Base-by-base conservation (phyloP, 257 asterid species). In the Primulina eburnea region DNA sequence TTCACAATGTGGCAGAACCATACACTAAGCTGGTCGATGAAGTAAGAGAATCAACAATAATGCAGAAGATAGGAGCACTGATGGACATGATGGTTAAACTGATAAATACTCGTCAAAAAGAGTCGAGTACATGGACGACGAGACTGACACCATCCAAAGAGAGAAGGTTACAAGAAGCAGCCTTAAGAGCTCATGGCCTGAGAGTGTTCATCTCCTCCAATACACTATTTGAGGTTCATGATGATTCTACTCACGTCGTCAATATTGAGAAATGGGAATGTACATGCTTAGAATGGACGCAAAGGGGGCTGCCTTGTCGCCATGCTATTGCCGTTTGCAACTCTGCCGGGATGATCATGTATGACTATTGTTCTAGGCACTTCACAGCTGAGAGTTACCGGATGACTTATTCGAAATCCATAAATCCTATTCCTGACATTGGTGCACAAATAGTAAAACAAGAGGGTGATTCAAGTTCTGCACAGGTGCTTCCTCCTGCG, bases 211-310 rank as follows among this genome's bases (percentile, higher is more conserved):
- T 86, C 75, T 90, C 98, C 21, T 90, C 98, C 2, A 94, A 86
- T 60, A 81, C 78, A 70, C 69, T 88, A 55, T 88, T 83, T 43
- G 98, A 90, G 88, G 98, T 92, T 62, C 98, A 92, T 47, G 98
- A 92, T 69, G 94, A 85, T 55, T 85, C 84, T 37, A 84, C 88
- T 17, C 96, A 92, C 55, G 97, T 90, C 1, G 97, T 92, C 63
- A 74, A 92, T 77, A 79, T 87, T 70, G 89, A 81, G 71, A 88
- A 72, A 57, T 73, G 66, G 76, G 92, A 88, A 38, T 92, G 98
- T 83, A 88, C 95, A 60, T 92, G 98, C 83, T 81, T 88, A 12
- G 91, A 84, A 65, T 92, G 98, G 98, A 85, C 78, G 69, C 77
- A 55, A n/a, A 78, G 73, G 12, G 83, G 86, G 35, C 34, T 90